Evolutionary conservation across 225 moss, liverwort and hornwort genomes (phyloP).

Genomic region (Asterella californica): DNA sequence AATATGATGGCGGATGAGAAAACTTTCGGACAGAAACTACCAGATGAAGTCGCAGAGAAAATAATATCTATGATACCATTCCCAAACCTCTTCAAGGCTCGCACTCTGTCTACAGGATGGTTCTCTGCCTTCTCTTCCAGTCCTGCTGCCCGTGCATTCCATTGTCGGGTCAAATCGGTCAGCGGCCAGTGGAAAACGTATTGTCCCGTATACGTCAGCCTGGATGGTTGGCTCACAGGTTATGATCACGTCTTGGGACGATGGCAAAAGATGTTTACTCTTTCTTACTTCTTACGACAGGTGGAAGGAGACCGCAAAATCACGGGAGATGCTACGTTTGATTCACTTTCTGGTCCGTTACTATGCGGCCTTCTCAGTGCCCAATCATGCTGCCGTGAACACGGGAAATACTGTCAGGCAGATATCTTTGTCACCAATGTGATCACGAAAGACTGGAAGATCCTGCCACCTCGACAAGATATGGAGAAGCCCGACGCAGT

Average conservation of each 20-base stretch:
- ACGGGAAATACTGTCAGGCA: background rate
- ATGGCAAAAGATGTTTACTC: background rate
- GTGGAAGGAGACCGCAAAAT: background rate
- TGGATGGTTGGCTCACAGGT: background rate
- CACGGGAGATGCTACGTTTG: background rate
- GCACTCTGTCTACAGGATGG: background rate
- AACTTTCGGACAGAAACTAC: background rate
- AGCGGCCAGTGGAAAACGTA: background rate
- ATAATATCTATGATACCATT: constrained; percentile 2
- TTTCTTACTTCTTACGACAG: background rate
- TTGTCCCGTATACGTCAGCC: background rate
- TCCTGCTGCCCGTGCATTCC: background rate
- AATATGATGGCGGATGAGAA: background rate
- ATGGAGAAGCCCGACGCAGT: background rate
- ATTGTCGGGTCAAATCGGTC: background rate
- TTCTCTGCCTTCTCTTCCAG: background rate
- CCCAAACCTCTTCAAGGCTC: background rate
- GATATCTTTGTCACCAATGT: background rate
- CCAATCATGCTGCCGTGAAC: background rate
- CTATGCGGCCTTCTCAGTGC: background rate
- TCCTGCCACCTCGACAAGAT: background rate
- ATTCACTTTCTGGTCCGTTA: background rate
- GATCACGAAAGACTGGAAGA: background rate
- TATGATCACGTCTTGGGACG: background rate
- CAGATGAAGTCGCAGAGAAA: background rate